Base-by-base conservation (phyloP, 2,329 filamentous ascomycete genomes). In the Hypomyces perniciosus region DNA sequence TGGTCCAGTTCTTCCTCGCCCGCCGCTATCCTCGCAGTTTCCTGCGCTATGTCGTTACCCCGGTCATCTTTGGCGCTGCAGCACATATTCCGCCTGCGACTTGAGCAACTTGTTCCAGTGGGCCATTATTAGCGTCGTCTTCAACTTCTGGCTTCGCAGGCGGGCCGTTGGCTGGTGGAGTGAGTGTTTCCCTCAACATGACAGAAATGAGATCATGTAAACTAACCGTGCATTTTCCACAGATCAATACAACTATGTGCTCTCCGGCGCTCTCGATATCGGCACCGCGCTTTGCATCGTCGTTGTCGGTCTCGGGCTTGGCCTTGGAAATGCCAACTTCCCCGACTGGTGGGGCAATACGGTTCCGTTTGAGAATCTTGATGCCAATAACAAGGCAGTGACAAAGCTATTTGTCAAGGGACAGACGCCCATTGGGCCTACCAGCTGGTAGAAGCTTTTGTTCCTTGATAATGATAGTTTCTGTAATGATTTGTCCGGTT, bases 251-350 rank as follows among this genome's bases (percentile, higher is more conserved):
- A 83, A 81, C 66, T 83, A 80, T 52, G 70, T 80, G 46, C 69
- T 79, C 0, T 80, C 78, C 7, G 79, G 78, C 0, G 77, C 74
- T 2, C 67, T 83, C 29, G 79, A 81, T 47, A 74, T 76, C 41
- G 80, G 78, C 20, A 71, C 80, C 1, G 76, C 75, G 1, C 61
- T 83, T 8, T 73, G 75, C n/a, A 73, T 82, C 42, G 61, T 81
- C 28, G 71, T 81, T 33, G 76, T 79, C 56, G 57, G 55, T 9
- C 62, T 79, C 12, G 67, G 70, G 26, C 67, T 78, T 42, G 51
- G 51, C 28, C 41, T 57, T 8, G 42, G 42, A 8, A 26, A 26
- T 27, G 42, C 42, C 10, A 48, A 42, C 9, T 52, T 54, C 46
- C 73, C 76, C 0, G 51, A 62, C 0, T 83, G 79, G 74, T 77